Conservation (phyloP, 2,329 filamentous ascomycete genomes). For the Cladobotryum protrusum region DNA sequence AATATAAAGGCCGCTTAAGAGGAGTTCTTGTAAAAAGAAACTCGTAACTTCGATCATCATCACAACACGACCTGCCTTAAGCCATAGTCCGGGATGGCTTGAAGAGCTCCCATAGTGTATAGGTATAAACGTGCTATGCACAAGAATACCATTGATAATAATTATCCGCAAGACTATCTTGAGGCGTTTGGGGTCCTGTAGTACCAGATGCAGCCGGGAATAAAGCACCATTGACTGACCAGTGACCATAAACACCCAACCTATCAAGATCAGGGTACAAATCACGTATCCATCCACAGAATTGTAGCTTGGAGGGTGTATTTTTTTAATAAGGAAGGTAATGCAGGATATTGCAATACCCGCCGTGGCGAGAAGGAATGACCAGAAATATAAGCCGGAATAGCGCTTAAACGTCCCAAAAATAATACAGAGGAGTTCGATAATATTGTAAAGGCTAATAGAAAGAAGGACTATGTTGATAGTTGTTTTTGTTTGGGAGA, state of each 20-base stretch:
- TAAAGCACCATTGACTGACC: no score
- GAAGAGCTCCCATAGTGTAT: conserved; percentile 48
- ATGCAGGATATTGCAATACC: conserved; percentile 33
- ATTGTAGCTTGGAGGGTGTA: conserved; percentile 5
- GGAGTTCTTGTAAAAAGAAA: conserved; percentile 50
- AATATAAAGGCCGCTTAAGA: conserved; percentile 49
- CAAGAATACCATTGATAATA: conserved; percentile 43
- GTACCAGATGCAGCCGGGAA: conserved; percentile 54
- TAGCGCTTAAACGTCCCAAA: conserved; percentile 29
- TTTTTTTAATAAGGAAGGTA: conserved; percentile 41
- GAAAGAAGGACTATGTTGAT: conserved; percentile 26
- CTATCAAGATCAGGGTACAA: conserved; percentile 17
- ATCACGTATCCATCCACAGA: conserved; percentile 17
- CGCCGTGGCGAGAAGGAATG: conserved; percentile 28
- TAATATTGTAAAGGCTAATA: conserved; percentile 29
- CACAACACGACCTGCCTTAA: conserved; percentile 36
- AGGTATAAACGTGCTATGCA: conserved; percentile 49
- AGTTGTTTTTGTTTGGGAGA: background rate
- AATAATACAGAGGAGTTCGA: conserved; percentile 32
- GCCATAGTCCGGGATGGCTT: conserved; percentile 14
- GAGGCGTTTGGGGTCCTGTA: conserved; percentile 43
- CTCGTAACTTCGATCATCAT: conserved; percentile 51
- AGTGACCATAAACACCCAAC: conserved; percentile 21
- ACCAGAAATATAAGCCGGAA: conserved; percentile 34
- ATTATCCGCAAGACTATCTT: conserved; percentile 51